These are phyloP conservation scores for Climacium dendroides DNA, from an alignment of 225 moss, liverwort and hornwort species.

Conservation along the genomic window DNA sequence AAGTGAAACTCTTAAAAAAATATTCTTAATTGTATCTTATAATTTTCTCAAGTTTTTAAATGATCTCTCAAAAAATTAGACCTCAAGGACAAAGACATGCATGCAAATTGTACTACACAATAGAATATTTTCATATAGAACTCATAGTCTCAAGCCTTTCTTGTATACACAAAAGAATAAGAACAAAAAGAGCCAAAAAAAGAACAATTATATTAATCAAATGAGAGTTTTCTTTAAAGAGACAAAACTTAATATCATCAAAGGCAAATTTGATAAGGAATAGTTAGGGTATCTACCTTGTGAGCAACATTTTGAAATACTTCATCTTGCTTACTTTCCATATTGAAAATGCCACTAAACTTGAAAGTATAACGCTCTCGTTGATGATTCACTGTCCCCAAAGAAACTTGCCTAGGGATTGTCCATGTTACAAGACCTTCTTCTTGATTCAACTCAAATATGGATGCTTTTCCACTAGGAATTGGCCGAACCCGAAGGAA, in stretches of 20 bases:
- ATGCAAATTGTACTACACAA: fast-evolving
- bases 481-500: slow-evolving; percentile 36
- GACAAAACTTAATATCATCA: background rate
- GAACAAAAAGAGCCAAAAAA: background rate
- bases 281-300: slow-evolving; percentile 15
- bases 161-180: background rate
- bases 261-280: background rate
- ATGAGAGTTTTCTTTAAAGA: background rate
- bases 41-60: fast-evolving
- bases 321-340: slow-evolving; percentile 43
- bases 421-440: slow-evolving; percentile 39
- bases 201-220: fast-evolving
- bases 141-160: background rate
- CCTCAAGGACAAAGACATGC: fast-evolving
- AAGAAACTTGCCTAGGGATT: slow-evolving; percentile 16
- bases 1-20: background rate
- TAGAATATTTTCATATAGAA: background rate
- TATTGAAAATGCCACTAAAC: slow-evolving; percentile 34
- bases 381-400: slow-evolving; percentile 40
- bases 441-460: slow-evolving; percentile 26
- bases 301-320: slow-evolving; percentile 42
- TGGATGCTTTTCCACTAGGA: slow-evolving; percentile 10
- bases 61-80: too few relatives aligned
- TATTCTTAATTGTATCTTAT: background rate
- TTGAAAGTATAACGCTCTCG: slow-evolving; percentile 41